Percentiles rank a stretch among this genome's conserved stretches.
Evolutionary conservation across 2,329 filamentous ascomycete genomes (phyloP).

Genomic region (Xylariaceae sp.): DNA sequence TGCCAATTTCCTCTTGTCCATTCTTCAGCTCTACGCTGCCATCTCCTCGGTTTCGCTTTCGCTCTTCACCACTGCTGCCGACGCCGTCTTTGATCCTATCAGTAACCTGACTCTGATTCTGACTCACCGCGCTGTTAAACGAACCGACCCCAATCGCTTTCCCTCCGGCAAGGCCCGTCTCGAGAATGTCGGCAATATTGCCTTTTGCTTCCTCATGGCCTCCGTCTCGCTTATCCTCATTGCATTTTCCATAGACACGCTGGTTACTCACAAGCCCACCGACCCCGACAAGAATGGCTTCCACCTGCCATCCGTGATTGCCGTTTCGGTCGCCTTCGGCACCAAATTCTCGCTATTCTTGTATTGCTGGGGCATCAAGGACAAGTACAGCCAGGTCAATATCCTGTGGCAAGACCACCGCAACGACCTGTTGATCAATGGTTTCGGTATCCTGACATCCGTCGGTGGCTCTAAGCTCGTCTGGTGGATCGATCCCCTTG

Average conservation of each 20-base stretch:
- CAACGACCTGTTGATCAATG: slow-evolving; percentile 96
- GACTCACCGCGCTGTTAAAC: slow-evolving; percentile 79
- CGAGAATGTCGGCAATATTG: slow-evolving; percentile 92
- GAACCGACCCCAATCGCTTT: slow-evolving; percentile 79
- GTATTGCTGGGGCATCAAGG: slow-evolving; percentile 86
- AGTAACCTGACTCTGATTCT: slow-evolving; percentile 84
- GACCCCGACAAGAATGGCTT: slow-evolving; percentile 56
- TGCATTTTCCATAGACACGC: slow-evolving; percentile 72
- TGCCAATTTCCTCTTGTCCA: slow-evolving; percentile 74
- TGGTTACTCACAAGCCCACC: slow-evolving; percentile 46
- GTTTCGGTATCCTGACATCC: slow-evolving; percentile 83
- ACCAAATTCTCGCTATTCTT: slow-evolving; percentile 82
- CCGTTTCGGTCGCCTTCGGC: slow-evolving; percentile 73
- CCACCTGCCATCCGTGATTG: slow-evolving; percentile 76
- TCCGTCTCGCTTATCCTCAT: slow-evolving; percentile 88
- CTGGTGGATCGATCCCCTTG: slow-evolving; percentile 95
- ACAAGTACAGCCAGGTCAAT: slow-evolving; percentile 85
- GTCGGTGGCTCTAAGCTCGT: slow-evolving; percentile 82
- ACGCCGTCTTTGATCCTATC: slow-evolving; percentile 87
- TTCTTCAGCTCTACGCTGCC: slow-evolving; percentile 83
- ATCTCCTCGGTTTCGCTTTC: slow-evolving; percentile 84
- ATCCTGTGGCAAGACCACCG: slow-evolving; percentile 97
- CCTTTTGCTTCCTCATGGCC: slow-evolving; percentile 95
- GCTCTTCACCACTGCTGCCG: slow-evolving; percentile 95
- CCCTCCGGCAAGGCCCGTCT: slow-evolving; percentile 90